Percentiles rank a stretch among this genome's conserved stretches.
Conservation (phyloP, 768 basidiomycete genomes). For the Auriscalpium microsporum region DNA sequence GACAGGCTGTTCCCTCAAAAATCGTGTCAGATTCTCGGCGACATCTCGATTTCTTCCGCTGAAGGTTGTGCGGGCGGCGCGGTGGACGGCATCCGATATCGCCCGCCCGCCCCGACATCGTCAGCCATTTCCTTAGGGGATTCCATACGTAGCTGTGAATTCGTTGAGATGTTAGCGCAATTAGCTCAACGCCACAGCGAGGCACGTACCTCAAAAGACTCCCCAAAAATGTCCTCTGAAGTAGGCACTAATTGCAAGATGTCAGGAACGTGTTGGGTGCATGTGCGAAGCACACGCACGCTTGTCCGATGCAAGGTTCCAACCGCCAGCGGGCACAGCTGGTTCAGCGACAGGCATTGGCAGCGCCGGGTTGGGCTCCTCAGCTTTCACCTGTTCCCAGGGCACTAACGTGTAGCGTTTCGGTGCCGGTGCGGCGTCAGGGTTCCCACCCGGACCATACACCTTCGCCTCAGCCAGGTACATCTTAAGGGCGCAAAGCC, state of each 20-base stretch:
- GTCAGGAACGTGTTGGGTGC: not conserved
- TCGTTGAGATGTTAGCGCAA: conserved; percentile 8
- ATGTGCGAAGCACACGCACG: not conserved
- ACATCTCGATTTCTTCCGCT: conserved; percentile 23
- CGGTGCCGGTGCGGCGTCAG: conserved; percentile 44
- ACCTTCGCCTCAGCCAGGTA: conserved; percentile 62
- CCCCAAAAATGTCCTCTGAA: conserved; percentile 38
- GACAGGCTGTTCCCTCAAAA: not conserved
- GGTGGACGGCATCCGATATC: not conserved
- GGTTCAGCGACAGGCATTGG: conserved; percentile 14
- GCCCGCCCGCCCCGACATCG: too few species aligned
- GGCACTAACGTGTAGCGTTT: conserved; percentile 64
- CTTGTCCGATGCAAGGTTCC: conserved; percentile 5
- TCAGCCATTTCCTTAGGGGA: too few species aligned
- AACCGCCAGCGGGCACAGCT: conserved; percentile 16
- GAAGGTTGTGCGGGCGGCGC: conserved; percentile 1
- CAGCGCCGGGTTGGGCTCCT: conserved; percentile 14
- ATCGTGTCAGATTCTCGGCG: conserved; percentile 3
- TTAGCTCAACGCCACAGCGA: not conserved
- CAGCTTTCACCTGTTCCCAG: conserved; percentile 49
- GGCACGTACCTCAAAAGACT: conserved; percentile 19
- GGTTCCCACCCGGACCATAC: conserved; percentile 56
- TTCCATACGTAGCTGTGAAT: not conserved
- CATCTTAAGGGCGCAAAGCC: conserved; percentile 81
- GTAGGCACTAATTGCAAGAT: conserved; percentile 26